Evolutionary conservation across 148 eudicot genomes (phyloP), one percentile per base, ranked within the genome.

Genomic region (Pharnaceum exiguum): DNA sequence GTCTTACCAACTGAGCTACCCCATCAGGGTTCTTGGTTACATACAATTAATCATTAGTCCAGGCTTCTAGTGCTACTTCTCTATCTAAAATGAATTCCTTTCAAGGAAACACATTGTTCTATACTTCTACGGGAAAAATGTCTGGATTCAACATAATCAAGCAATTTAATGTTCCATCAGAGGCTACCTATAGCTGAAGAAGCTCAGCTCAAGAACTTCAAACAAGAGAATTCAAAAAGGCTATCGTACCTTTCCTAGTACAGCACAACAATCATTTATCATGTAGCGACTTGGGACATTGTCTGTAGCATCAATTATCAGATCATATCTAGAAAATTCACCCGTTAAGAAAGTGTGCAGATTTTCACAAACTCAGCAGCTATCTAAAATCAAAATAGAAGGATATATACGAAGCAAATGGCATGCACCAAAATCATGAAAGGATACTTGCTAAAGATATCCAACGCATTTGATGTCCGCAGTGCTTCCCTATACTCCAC

Each of bases 261-360:
- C 80, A 70, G 83, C 96, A 73, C 99, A 93, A 66, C 99, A 93
- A 80, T 93, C 99, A 63, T 72, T 93, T 73, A 93, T 89, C 89
- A 93, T 79, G 73, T 93, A 93, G 17, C 99, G 90, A 67, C 96
- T 93, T 15, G 99, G 99, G 50, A 65, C 95, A 65, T 93, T 93
- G 63, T 93, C 99, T 33, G 99, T 93, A 23, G 99, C 96, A 82
- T 93, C 99, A 53, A 93, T 60, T 53, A 93, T 76, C 48, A 88
- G 58, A 64, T 93, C 99, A 64, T 81, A 93, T 74, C 99, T 93
- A 53, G 52, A 54, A 70, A 59, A 63, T 21, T 55, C 32, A 53
- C 9, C 26, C 71, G 65, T 75, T 54, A 79, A 49, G 80, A 40
- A 62, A 79, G 50, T 27, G 60, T 43, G 44, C 48, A 46, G 30